These are phyloP conservation scores for Usnea hakonensis DNA, from an alignment of 495 filamentous ascomycete species.

Conservation along the genomic window DNA sequence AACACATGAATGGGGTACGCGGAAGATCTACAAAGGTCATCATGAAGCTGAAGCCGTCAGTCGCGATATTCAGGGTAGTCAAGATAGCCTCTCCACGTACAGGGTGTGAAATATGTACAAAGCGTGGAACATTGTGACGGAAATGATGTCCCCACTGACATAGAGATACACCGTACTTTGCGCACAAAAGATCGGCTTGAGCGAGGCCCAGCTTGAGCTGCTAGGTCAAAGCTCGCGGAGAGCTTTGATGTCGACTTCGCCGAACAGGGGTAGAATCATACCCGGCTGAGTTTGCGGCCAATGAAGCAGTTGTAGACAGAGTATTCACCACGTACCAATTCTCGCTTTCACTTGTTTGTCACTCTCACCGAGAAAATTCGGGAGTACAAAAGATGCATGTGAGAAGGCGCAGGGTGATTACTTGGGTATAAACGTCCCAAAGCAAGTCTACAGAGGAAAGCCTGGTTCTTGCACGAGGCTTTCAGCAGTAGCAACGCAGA, in stretches of 20 bases:
- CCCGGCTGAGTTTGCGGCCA: conserved; percentile 91
- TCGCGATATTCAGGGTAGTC: conserved; percentile 93
- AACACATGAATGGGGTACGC: conserved; percentile 91
- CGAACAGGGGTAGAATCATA: conserved; percentile 65
- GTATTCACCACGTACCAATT: conserved; percentile 73
- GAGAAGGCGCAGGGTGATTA: conserved; percentile 63
- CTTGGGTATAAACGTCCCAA: conserved; percentile 77
- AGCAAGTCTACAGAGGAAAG: conserved; percentile 88
- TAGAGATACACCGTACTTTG: conserved; percentile 78
- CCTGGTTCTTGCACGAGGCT: conserved; percentile 70
- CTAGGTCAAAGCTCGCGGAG: conserved; percentile 89
- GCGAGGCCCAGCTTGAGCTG: conserved; percentile 78
- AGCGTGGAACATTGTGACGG: conserved; percentile 70
- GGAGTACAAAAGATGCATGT: conserved; percentile 67
- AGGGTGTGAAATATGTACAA: conserved; percentile 80
- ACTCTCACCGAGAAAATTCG: conserved; percentile 69
- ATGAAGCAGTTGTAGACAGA: conserved; percentile 95
- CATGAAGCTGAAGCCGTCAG: conserved; percentile 96
- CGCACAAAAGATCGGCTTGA: conserved; percentile 78
- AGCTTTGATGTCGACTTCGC: conserved; percentile 82
- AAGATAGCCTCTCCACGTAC: conserved; percentile 89
- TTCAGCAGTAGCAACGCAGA: conserved; percentile 59
- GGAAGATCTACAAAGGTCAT: conserved; percentile 88
- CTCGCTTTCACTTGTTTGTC: conserved; percentile 54
- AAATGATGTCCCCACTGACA: conserved; percentile 79